Evolutionary conservation across 2,329 filamentous ascomycete species (phyloP), one percentile per base, ranked within the genome.

Genomic region (Clathrospora elynae): DNA sequence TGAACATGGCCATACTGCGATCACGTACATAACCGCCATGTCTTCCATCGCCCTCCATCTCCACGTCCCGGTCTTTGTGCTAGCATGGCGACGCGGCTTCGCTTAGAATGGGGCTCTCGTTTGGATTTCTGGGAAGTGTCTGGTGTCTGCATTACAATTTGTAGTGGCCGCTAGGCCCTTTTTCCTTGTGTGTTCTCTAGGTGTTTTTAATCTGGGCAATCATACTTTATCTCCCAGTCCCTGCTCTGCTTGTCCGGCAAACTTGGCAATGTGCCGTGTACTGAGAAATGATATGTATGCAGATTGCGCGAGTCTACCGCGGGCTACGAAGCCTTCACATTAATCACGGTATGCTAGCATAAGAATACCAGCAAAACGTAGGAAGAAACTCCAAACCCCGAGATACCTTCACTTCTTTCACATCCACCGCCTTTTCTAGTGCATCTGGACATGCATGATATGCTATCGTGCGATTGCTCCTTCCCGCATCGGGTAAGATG

Each of bases 121-220:
- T 51, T 64, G 62, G 61, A 64, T 62, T 60, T 57, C 47, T 48
- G 51, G 51, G 48, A 54, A 54, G 33, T 59, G 47, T 53, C 41
- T 57, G 56, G 46, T 53, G 41, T 42, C 46, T 53, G 44, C 49
- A 46, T 49, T 51, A 48, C 49, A 59, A 59, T 51, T 61, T 63
- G 60, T 62, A 58, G 58, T 61, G 58, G 55, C 54, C 55, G 53
- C 48, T 49, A 46, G 57, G 44, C 51, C 47, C 44, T 46, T 46
- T 55, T 53, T 46, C 42, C 35, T 51, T 42, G 23, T 52, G 50
- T 52, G 45, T 55, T 53, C 43, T 52, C 34, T 55, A 53, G 57
- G 55, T 58, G 54, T 59, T 51, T 54, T 49, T 61, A 62, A 55
- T 57, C 33, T 51, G 49, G 51, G 51, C 53, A 62, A 63, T 59